Base-by-base conservation (phyloP, 441 rosid genomes). In the Syzygium malaccense region DNA sequence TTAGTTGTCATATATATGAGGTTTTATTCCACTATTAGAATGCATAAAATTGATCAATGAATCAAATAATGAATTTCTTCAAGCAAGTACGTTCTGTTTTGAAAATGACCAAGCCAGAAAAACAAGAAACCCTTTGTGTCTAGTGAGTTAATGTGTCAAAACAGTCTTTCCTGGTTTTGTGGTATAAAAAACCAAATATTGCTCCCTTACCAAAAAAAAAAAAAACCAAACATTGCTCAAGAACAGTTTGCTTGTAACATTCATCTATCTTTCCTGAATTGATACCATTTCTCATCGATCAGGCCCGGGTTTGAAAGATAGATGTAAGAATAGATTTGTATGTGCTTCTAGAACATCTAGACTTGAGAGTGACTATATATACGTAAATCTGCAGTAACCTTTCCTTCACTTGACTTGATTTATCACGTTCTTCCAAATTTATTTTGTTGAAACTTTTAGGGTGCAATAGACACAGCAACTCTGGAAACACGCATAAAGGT, bases 401-500 rank as follows among this genome's bases (percentile, higher is more conserved):
- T 20, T 51, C 68, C 86, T 79, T 75, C 26, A 41, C 8, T 55
- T 41, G 48, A 41, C 48, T 51, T 51, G 45, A n/a, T 57, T 54
- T 85, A 54, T 87, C 85, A 14, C 91, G 83, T 87, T 33, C 87
- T 87, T 90, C 15, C n/a, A 33, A 54, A 53, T 85, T 85, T 85
- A 85, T 33, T 85, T 20, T 85, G 5, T 85, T 33, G 26, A 53
- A 51, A 53, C 18, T 68, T 90, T 80, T 92, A 98, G 99, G 99
- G 99, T 90, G 98, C 98, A 83, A 92, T 97, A 86, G 98, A 98
- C 92, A 95, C 98, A 37, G 89, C 95, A 62, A 94, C 95, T 15
- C 80, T 98, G 87, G 99, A 98, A 91, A 88, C 98, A 87, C 98
- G 98, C 83, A 93, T 98, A 90, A 98, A 96, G 94, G 99, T 98